Base-by-base conservation (phyloP, 352 stramenopile genomes). In the Phytophthora pluvialis region DNA sequence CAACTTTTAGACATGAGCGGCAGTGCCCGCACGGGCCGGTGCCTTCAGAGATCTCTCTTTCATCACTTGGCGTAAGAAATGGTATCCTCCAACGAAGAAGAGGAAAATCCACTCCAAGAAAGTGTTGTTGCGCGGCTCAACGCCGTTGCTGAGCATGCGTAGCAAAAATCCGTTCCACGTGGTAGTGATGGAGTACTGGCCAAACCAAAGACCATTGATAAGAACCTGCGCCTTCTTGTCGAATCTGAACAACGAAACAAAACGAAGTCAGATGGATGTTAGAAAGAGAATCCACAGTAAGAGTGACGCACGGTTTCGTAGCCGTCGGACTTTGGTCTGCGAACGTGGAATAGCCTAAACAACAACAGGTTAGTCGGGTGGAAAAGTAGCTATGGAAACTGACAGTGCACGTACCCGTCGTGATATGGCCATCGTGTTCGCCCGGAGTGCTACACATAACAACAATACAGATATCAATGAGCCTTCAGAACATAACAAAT, bases 161-260 rank as follows among this genome's bases (percentile, higher is more conserved):
- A 87, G 48, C 26, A 90, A 32, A 15, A 78, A 73, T 21, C 83
- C 67, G 5, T 78, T 72, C 58, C 72, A 75, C 28, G 86, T 80
- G 40, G 79, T 90, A 2, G 82, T 88, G 65, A 91, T 82, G 10
- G 75, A 72, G 63, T 81, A 91, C 46, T 90, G 66, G 16, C 84
- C 84, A 32, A 75, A 70, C 60, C 58, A 72, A 35, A 91, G 64
- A 8, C 82, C 81, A 38, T 81, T 72, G n/a, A 93, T 65, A n/a
- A 91, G 72, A 16, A 66, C 50, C 51, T 88, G 67, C 4, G 81
- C 82, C 3, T 72, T 68, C 18, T 73, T 61, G 38, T 89, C 78
- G 9, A 52, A 67, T 32, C 73, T 81, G 25, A 38, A 36, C 21
- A 47, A 7, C 8, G 21, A 48, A 52, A 6, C 8, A 21, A 35